phyloP scores from a whole-genome alignment of 768 basidiomycete species.

The Leccinellum albellum region DNA sequence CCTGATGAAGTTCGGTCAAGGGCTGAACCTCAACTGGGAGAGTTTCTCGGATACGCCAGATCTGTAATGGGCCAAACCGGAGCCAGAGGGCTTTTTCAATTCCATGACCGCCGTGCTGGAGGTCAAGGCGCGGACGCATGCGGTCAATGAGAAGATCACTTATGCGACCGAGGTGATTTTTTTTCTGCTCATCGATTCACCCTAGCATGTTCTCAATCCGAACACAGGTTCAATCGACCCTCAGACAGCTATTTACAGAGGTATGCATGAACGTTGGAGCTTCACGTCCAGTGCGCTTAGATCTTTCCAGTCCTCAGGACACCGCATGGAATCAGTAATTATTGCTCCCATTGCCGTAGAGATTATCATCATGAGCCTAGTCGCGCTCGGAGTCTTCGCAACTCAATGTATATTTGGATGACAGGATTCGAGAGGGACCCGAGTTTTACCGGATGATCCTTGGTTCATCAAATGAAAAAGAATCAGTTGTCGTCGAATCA shows the following conservation, averaged over 20 bases:
- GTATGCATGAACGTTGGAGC: slow-evolving; percentile 27
- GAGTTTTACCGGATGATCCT: slow-evolving; percentile 62
- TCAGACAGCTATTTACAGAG: slow-evolving; percentile 87
- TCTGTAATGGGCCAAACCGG: slow-evolving; percentile 93
- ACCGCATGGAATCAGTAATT: slow-evolving; percentile 94
- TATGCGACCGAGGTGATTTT: slow-evolving; percentile 70
- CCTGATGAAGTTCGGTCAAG: slow-evolving; percentile 88
- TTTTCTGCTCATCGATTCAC: neutral
- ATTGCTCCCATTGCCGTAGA: slow-evolving; percentile 93
- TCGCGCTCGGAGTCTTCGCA: neutral
- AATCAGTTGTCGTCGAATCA: neutral
- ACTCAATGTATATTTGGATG: neutral
- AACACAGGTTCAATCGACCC: slow-evolving; percentile 72
- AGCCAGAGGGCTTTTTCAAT: slow-evolving; percentile 85
- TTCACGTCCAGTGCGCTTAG: neutral
- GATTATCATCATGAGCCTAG: slow-evolving; percentile 73
- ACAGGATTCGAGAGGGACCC: slow-evolving; percentile 75
- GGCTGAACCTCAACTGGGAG: slow-evolving; percentile 83
- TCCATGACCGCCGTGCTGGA: slow-evolving; percentile 83
- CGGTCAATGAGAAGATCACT: slow-evolving; percentile 89
- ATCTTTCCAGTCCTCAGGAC: slow-evolving; percentile 67
- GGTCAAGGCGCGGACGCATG: slow-evolving; percentile 73
- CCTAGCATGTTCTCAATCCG: neutral
- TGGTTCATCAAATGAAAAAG: slow-evolving; percentile 16
- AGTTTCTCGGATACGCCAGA: slow-evolving; percentile 88